phyloP scores from a whole-genome alignment of 2,329 filamentous ascomycete species.

The Fusarium nanum region DNA sequence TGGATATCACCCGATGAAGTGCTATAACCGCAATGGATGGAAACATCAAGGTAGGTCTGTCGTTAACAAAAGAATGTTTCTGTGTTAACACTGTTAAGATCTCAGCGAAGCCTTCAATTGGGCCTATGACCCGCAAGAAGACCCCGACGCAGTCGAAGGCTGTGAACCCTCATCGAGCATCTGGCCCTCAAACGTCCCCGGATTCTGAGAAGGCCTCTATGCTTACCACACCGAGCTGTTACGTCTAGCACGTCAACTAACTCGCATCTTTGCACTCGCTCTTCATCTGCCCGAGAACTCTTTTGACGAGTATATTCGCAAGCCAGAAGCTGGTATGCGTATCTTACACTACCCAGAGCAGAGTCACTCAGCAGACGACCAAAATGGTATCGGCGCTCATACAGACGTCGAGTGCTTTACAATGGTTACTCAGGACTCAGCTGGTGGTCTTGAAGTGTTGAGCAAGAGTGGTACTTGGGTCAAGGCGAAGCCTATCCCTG shows the following conservation, averaged over 20 bases:
- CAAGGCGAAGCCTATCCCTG: slow-evolving; percentile 54
- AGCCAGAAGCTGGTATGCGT: neutral
- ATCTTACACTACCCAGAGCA: slow-evolving; percentile 3
- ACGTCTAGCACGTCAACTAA: neutral
- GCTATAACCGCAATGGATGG: slow-evolving; percentile 55
- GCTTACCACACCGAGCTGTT: neutral
- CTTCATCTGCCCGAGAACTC: neutral
- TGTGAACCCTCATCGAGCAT: neutral
- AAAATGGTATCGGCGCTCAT: slow-evolving; percentile 56
- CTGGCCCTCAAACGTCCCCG: neutral
- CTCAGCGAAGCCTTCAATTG: slow-evolving; percentile 3
- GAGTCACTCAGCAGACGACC: slow-evolving; percentile 27
- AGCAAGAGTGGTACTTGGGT: slow-evolving; percentile 58
- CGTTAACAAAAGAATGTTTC: rapidly evolving
- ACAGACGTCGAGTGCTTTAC: slow-evolving; percentile 63
- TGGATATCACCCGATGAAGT: slow-evolving; percentile 52
- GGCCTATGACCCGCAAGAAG: neutral
- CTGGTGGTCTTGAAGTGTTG: slow-evolving; percentile 59
- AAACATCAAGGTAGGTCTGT: slow-evolving; percentile 44
- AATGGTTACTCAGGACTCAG: slow-evolving; percentile 58
- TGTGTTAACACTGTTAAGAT: neutral
- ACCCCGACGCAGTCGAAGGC: neutral
- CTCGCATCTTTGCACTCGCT: neutral
- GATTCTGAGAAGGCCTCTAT: neutral
- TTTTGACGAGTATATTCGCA: neutral